These are phyloP conservation scores for Meyerozyma carpophila DNA, from an alignment of 1,139 yeast genomes.

Conservation along the genomic window DNA sequence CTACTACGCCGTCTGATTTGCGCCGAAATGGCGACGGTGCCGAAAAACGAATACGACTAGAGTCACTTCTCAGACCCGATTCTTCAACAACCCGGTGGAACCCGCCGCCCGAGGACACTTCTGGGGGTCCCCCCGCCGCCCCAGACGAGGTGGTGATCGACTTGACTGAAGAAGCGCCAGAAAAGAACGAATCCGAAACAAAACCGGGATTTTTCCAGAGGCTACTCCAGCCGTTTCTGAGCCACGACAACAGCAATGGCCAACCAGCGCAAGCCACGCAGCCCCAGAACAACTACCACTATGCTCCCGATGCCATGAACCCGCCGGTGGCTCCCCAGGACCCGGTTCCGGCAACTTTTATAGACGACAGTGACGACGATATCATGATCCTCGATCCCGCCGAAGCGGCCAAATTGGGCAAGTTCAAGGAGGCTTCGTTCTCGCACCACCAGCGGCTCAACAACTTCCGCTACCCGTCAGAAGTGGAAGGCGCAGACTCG, in stretches of 20 bases:
- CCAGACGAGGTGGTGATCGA: background rate
- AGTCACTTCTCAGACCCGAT: background rate
- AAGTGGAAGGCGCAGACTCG: conserved; percentile 1
- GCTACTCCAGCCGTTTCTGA: too few relatives aligned
- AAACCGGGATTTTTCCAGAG: too few relatives aligned
- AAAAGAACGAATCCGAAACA: background rate
- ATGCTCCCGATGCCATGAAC: background rate
- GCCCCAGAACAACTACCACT: background rate
- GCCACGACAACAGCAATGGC: background rate
- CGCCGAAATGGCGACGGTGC: background rate
- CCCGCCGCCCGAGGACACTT: too few relatives aligned
- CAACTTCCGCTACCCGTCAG: background rate
- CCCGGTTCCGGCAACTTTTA: background rate
- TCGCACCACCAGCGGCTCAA: conserved; percentile 2
- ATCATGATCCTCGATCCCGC: conserved; percentile 21
- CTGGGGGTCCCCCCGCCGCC: background rate
- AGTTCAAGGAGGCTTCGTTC: conserved; percentile 20
- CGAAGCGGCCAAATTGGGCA: conserved; percentile 19
- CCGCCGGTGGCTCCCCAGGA: background rate
- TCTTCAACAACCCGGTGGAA: too few relatives aligned
- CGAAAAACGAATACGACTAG: background rate
- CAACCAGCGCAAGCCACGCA: background rate
- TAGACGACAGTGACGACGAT: conserved; percentile 20
- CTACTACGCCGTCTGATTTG: background rate
- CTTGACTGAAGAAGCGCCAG: background rate